Base-by-base conservation (phyloP, 1,139 yeast genomes). In the Groenewaldozyma sp. region DNA sequence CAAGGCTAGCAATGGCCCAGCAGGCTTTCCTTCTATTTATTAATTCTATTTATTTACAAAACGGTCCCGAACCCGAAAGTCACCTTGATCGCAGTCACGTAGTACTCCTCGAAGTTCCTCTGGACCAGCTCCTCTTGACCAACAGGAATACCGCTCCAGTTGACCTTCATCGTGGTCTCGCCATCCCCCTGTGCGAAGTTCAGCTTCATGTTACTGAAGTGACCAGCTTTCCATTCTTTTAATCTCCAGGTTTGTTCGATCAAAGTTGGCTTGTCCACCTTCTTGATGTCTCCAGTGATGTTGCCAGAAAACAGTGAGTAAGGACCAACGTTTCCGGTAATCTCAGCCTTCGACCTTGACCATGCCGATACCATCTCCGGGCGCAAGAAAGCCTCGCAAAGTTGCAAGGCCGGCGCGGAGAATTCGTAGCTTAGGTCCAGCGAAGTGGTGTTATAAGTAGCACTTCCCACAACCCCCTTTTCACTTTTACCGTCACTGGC, bases 101-200 rank as follows among this genome's bases (percentile, higher is more conserved):
- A 91, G 61, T 86, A 83, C 48, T 83, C 87, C 52, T 86, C 87
- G 56, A 93, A 91, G 62, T 91, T 91, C 34, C 70, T 74, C 55
- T 78, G 75, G 32, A 84, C 95, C 43, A 82, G 70, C 43, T 91
- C 98, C 60, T 91, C 97, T 58, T 93, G 93, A n/a, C 97, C 98
- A 35, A 91, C 70, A 17, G 98, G 98, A 37, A 91, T 80, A n/a
- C 96, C 96, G 18, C 76, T 68, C 75, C 91, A 84, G 43, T 72
- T 69, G 28, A 87, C 91, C 44, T 79, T 75, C 67, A 88, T 68
- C 42, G 72, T 76, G 13, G 98, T 91, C 54, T 88, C 97, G 34
- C 82, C 75, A 14, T 76, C 70, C 19, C 93, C 93, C 58, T 84
- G 86, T 41, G 74, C 74, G 47, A 93, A 73, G 33, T 65, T 70